A percentile compares a stretch with the other conserved stretches of the same genome.
Conservation (phyloP, 2,329 filamentous ascomycete genomes). For the Sphaerulina vaccinii region DNA sequence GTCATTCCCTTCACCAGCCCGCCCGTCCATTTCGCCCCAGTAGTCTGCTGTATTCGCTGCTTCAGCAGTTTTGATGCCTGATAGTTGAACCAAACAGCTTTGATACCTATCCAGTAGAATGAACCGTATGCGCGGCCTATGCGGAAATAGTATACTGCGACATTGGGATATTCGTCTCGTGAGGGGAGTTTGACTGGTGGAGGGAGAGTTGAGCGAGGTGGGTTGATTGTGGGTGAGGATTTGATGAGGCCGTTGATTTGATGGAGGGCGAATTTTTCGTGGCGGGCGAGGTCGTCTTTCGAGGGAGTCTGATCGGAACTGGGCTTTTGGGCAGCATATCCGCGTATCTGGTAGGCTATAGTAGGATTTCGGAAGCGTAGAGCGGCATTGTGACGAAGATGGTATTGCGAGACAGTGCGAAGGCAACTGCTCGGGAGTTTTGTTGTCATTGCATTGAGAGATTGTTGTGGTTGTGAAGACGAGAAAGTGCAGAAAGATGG, state of each 20-base stretch:
- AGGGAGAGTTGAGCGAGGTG: slow-evolving; percentile 70
- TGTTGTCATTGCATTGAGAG: slow-evolving; percentile 39
- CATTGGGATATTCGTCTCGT: slow-evolving; percentile 47
- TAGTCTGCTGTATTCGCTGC: slow-evolving; percentile 49
- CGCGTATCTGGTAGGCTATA: background rate
- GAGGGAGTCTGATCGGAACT: background rate
- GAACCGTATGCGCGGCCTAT: slow-evolving; percentile 71
- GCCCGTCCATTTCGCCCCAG: too few relatives aligned
- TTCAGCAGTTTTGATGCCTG: slow-evolving; percentile 47
- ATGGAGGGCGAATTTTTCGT: slow-evolving; percentile 24
- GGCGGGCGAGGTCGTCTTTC: slow-evolving; percentile 15
- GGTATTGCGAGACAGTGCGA: slow-evolving; percentile 29
- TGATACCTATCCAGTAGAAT: slow-evolving; percentile 87
- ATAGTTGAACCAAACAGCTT: slow-evolving; percentile 69
- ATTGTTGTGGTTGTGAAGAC: background rate
- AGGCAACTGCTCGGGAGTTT: slow-evolving; percentile 32
- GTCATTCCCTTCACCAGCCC: slow-evolving; percentile 41
- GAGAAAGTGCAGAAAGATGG: background rate
- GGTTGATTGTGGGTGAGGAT: slow-evolving; percentile 66
- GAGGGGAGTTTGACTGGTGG: slow-evolving; percentile 64
- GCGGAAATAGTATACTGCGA: slow-evolving; percentile 56
- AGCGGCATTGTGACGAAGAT: slow-evolving; percentile 9
- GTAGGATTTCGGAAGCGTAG: background rate
- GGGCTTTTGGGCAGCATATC: slow-evolving; percentile 9
- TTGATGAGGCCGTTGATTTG: slow-evolving; percentile 32